Percentiles rank a stretch among this genome's conserved stretches.
These are phyloP conservation scores for Eutrema heterophyllum DNA, from an alignment of 345 rosid species.

Conservation along the genomic window DNA sequence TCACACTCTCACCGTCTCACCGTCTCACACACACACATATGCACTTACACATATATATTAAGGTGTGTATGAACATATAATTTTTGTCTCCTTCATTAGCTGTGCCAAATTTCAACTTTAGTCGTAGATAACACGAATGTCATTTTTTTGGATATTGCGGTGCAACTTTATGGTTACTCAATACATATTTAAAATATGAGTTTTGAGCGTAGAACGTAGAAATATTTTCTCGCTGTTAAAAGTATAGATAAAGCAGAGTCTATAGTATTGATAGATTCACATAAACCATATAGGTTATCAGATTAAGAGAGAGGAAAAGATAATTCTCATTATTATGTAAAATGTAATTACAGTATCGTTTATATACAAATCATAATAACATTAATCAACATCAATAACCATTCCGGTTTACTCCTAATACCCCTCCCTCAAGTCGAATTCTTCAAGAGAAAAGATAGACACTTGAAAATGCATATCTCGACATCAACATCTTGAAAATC, in stretches of 20 bases:
- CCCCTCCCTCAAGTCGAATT: no score
- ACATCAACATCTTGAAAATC: no score
- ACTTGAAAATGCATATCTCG: no score
- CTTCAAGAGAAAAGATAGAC: no score
- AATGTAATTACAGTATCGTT: no score
- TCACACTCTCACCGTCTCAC: conserved; percentile 23
- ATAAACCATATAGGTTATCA: background rate
- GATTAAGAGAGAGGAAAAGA: no score
- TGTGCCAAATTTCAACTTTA: conserved; percentile 1
- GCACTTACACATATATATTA: background rate
- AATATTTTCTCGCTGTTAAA: background rate
- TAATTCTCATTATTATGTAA: no score
- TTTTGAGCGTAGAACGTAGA: background rate
- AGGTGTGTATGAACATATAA: conserved; percentile 14
- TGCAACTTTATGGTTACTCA: background rate
- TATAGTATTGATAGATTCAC: background rate
- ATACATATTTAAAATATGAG: background rate
- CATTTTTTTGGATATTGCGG: conserved; percentile 6
- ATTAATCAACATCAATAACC: no score
- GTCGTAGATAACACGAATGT: background rate
- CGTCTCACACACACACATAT: background rate
- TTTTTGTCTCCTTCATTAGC: background rate
- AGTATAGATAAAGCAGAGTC: background rate
- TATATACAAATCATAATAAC: no score
- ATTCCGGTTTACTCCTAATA: no score